These are phyloP conservation scores for Spergularia bocconei DNA, from an alignment of 148 eudicot genomes.

Conservation along the genomic window DNA sequence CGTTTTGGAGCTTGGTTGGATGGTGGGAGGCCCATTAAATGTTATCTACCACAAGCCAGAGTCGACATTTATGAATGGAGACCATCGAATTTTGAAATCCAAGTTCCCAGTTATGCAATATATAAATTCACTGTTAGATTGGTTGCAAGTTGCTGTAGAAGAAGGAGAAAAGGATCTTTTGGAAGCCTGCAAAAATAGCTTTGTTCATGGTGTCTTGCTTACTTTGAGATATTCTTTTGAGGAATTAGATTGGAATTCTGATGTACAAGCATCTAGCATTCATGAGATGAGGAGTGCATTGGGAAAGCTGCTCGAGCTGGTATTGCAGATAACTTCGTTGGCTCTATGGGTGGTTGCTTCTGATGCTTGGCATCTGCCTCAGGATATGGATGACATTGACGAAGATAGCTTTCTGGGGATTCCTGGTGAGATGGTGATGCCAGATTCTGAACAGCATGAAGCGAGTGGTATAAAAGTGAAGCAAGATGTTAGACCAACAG, in stretches of 20 bases:
- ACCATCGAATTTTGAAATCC: slow-evolving; percentile 26
- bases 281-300: slow-evolving; percentile 62
- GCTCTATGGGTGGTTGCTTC: slow-evolving; percentile 96
- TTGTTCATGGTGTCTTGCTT: slow-evolving; percentile 92
- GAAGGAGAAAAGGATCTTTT: slow-evolving; percentile 85
- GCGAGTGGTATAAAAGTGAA: slow-evolving; percentile 31
- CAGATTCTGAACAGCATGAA: slow-evolving; percentile 31
- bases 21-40: slow-evolving; percentile 49
- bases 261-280: slow-evolving; percentile 38
- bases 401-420: slow-evolving; percentile 57
- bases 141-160: slow-evolving; percentile 68
- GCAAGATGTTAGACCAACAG: slow-evolving; percentile 51
- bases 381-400: slow-evolving; percentile 75
- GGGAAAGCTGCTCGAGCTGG: slow-evolving; percentile 71
- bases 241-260: slow-evolving; percentile 89
- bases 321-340: slow-evolving; percentile 77
- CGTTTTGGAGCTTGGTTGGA: slow-evolving; percentile 80
- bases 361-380: slow-evolving; percentile 89
- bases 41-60: slow-evolving; percentile 36
- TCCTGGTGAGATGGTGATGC: slow-evolving; percentile 34
- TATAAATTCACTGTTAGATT: slow-evolving; percentile 73
- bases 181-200: slow-evolving; percentile 86
- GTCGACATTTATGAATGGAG: slow-evolving; percentile 34
- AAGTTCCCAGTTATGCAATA: slow-evolving; percentile 53
- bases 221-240: slow-evolving; percentile 89